These are phyloP conservation scores for Canavalia gladiata DNA, from an alignment of 306 rosid genomes.

Conservation along the genomic window DNA sequence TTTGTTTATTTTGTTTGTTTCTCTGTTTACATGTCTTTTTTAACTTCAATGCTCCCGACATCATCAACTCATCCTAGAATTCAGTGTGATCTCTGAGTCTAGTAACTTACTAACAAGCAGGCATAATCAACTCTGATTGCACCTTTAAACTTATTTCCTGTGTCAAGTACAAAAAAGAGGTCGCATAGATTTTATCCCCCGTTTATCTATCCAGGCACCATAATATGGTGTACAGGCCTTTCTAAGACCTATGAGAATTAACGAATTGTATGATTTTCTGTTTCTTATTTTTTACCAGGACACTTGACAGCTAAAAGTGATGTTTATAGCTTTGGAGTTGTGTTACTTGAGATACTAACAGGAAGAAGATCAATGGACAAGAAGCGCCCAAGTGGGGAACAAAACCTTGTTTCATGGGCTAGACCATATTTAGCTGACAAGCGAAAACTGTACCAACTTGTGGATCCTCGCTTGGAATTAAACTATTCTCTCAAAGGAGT, in stretches of 20 bases:
- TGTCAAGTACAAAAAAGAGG: constrained; percentile 5
- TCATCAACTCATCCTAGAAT: neutral
- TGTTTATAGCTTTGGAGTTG: constrained; percentile 97
- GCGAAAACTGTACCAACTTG: constrained; percentile 77
- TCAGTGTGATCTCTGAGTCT: constrained; percentile 23
- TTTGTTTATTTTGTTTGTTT: neutral
- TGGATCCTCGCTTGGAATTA: constrained; percentile 89
- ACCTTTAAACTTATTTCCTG: neutral
- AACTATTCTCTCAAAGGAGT: constrained; percentile 86
- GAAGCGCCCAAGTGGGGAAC: constrained; percentile 93
- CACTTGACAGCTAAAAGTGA: constrained; percentile 94
- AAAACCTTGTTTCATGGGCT: constrained; percentile 96
- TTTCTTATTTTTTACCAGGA: constrained; percentile 63
- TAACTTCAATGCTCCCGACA: neutral
- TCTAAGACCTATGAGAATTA: constrained; percentile 39
- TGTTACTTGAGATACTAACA: constrained; percentile 88
- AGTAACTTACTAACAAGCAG: neutral
- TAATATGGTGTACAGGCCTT: constrained; percentile 22
- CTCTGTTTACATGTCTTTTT: constrained; percentile 17
- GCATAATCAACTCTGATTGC: constrained; percentile 18
- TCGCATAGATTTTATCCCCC: neutral
- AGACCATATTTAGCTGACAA: constrained; percentile 88
- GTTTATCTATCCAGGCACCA: constrained; percentile 9
- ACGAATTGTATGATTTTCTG: constrained; percentile 40
- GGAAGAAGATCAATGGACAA: constrained; percentile 99